These are phyloP conservation scores for Fusarium phyllophilum DNA, from an alignment of 2,329 filamentous ascomycete species.

Conservation along the genomic window DNA sequence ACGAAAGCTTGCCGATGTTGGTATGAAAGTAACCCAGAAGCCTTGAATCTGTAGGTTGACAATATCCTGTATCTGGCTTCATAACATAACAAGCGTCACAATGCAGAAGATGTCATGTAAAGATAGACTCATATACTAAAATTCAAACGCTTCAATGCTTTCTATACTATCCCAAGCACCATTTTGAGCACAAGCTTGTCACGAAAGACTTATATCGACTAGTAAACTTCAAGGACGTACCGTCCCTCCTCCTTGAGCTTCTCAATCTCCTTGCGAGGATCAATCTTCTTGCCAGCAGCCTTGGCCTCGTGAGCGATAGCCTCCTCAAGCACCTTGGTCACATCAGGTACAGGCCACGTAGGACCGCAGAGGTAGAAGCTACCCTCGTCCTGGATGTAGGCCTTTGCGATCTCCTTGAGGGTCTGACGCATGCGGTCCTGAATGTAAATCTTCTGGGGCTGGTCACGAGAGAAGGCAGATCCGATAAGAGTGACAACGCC, in stretches of 20 bases:
- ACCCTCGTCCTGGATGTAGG: conserved; percentile 88
- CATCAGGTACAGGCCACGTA: conserved; percentile 98
- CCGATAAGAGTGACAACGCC: conserved; percentile 95
- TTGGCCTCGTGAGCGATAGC: conserved; percentile 82
- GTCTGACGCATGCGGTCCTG: conserved; percentile 97
- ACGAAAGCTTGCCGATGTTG: not conserved
- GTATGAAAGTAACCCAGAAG: not conserved
- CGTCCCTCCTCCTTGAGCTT: conserved; percentile 92
- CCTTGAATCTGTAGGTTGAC: not conserved
- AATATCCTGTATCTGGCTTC: not conserved
- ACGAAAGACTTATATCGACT: conserved; percentile 46
- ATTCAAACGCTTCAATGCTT: conserved; percentile 42
- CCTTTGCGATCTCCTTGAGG: conserved; percentile 81
- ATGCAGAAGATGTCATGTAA: not conserved
- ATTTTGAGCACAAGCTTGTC: conserved; percentile 32
- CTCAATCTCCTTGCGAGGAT: conserved; percentile 92
- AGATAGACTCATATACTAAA: conserved; percentile 7
- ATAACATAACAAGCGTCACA: not conserved
- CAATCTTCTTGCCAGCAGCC: conserved; percentile 79
- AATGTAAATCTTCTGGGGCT: conserved; percentile 99
- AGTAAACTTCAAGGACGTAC: conserved; percentile 98
- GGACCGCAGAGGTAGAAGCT: conserved; percentile 98
- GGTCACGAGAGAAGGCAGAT: conserved; percentile 93
- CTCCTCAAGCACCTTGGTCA: conserved; percentile 93
- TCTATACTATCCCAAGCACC: conserved; percentile 34